Evolutionary conservation across 768 basidiomycete genomes (phyloP), one percentile per base, ranked within the genome.

Genomic region (Kwoniella shandongensis): DNA sequence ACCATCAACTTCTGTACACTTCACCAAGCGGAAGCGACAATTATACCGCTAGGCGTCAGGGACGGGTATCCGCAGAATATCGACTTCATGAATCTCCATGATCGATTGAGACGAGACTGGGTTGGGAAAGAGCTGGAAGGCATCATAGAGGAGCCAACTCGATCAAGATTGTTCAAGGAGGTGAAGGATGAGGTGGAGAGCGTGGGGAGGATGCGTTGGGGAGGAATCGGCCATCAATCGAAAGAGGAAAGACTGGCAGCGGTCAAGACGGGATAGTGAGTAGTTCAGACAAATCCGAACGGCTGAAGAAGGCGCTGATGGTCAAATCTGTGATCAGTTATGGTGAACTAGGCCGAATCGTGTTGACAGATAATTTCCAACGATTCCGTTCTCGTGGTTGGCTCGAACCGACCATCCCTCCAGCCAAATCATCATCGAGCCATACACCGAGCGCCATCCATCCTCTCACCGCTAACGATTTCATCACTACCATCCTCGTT

Each of bases 401-500:
- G 26, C 45, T 61, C 17, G 53, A 58, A 10, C 27, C 49, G 12
- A 42, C 64, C 11, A 38, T 22, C 18, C 38, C 22, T 3, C 27
- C 15, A 18, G 32, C 18, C 3, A 39, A 13, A 22, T 40, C 50
- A 4, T 35, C 47, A 4, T 29, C 25, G 7, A 17, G 13, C 38
- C 30, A 53, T 23, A 23, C 62, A 18, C 38, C 53, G 1, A 1
- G 20, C 25, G 41, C 48, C 29, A 45, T 44, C 23, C 22, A 50
- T 5, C 74, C 93, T 0, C 81, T 97, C 22, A 83, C 84, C 1
- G 80, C 85, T 0, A 82, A 83, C 30, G 86, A 90, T 56, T 94
- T 92, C 69, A 81, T 91, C 35, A 85, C 87, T 36, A 85, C 86
- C 15, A 81, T 97, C 27, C 82, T 98, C n/a, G 85, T 97, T 2